Percentiles rank a stretch among this genome's conserved stretches.
phyloP scores from a whole-genome alignment of 1,139 yeast species.

The Pichia norvegensis region DNA sequence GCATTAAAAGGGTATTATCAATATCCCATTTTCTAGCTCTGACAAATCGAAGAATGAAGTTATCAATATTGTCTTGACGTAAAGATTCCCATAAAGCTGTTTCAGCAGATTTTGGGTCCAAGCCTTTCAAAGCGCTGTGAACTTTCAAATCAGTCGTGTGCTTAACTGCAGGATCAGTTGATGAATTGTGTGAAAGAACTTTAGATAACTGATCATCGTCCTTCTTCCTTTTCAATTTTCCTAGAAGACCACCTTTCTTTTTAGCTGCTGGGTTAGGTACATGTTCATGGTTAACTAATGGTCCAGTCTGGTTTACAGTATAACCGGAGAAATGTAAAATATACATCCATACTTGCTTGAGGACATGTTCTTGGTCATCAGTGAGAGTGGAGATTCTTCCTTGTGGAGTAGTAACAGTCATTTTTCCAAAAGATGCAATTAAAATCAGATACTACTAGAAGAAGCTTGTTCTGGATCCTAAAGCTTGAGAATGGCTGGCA shows the following conservation, averaged over 20 bases:
- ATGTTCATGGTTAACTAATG: conserved; percentile 14
- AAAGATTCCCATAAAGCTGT: conserved; percentile 48
- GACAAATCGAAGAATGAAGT: conserved; percentile 53
- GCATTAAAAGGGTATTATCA: conserved; percentile 56
- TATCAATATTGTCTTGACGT: conserved; percentile 67
- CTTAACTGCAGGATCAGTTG: conserved; percentile 25
- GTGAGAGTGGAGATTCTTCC: conserved; percentile 59
- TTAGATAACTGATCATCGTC: conserved; percentile 11
- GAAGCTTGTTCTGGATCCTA: no score
- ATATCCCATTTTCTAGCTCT: conserved; percentile 72
- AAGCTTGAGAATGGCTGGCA: not conserved
- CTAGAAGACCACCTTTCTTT: conserved; percentile 26
- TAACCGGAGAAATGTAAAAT: conserved; percentile 56
- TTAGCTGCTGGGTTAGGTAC: conserved; percentile 7
- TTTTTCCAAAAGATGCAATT: not conserved
- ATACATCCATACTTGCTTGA: conserved; percentile 74
- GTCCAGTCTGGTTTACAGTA: conserved; percentile 22
- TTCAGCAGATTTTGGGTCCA: conserved; percentile 38
- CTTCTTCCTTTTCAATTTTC: conserved; percentile 18
- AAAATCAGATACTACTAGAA: not conserved
- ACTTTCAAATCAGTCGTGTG: conserved; percentile 22
- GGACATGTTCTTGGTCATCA: conserved; percentile 52
- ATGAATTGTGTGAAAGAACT: conserved; percentile 18
- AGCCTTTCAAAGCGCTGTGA: conserved; percentile 29
- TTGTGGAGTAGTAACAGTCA: conserved; percentile 21